A percentile compares a stretch with the other conserved stretches of the same genome.
Conservation (phyloP, 1,139 yeast genomes). For the Magnusiomyces magnusii region DNA sequence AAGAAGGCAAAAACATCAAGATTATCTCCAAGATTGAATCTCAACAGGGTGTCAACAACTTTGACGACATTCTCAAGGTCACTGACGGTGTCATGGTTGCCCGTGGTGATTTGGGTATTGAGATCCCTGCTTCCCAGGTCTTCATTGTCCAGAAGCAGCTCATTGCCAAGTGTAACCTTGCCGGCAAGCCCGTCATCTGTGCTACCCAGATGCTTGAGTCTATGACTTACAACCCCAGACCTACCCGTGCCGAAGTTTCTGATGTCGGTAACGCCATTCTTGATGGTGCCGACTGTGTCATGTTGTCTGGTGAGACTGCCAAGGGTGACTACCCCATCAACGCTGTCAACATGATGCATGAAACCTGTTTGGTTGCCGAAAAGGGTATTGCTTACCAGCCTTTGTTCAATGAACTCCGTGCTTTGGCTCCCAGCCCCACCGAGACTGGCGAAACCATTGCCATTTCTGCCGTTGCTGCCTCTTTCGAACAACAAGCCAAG, state of each 20-base stretch:
- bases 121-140: conserved; percentile 98
- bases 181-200: conserved; percentile 99
- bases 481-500: conserved; percentile 93
- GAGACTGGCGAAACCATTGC: conserved; percentile 96
- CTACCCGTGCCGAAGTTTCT: conserved; percentile 99
- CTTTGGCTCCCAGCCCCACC: conserved; percentile 81
- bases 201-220: conserved; percentile 99
- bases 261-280: conserved; percentile 99
- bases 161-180: conserved; percentile 98
- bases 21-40: conserved; percentile 96
- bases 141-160: conserved; percentile 98
- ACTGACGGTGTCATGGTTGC: conserved; percentile 99
- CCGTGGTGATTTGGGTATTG: conserved; percentile 99
- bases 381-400: conserved; percentile 90
- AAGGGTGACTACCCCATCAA: conserved; percentile 97
- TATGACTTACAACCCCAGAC: conserved; percentile 99
- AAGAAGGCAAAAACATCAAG: conserved; percentile 93
- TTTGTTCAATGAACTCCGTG: conserved; percentile 81
- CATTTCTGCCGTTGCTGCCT: conserved; percentile 92
- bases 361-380: conserved; percentile 94
- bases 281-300: conserved; percentile 99
- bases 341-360: conserved; percentile 99
- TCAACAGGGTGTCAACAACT: conserved; percentile 99
- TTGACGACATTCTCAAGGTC: conserved; percentile 86
- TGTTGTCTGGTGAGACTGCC: conserved; percentile 99